phyloP scores from a whole-genome alignment of 2,329 filamentous ascomycete species.

The Ophiostoma himal-ulmi region DNA sequence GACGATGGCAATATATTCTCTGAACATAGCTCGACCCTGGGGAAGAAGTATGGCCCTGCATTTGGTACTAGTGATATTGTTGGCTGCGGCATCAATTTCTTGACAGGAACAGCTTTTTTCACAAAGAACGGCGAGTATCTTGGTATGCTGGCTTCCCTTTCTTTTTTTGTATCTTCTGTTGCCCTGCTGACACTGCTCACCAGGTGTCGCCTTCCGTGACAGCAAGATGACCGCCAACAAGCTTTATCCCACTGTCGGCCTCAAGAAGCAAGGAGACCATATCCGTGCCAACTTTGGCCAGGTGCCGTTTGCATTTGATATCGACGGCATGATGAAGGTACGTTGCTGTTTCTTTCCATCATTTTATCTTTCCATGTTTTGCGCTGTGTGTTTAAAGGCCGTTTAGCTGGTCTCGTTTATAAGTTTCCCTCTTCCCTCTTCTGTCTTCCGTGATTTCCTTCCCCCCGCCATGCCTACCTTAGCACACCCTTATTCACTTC shows the following conservation, averaged over 20 bases:
- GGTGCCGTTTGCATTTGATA: conserved; percentile 81
- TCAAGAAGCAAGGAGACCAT: conserved; percentile 59
- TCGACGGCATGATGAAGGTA: conserved; percentile 73
- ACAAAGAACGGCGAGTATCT: conserved; percentile 58
- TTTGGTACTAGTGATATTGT: conserved; percentile 55
- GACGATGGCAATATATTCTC: conserved; percentile 60
- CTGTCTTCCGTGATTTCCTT: background rate
- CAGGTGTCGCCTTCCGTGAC: conserved; percentile 57
- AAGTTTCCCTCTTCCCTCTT: background rate
- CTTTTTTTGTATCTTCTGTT: background rate
- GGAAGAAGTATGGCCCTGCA: conserved; percentile 51
- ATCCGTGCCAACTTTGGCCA: conserved; percentile 62
- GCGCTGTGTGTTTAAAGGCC: background rate
- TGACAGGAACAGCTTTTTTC: conserved; percentile 59
- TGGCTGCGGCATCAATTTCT: conserved; percentile 62
- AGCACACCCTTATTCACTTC: background rate
- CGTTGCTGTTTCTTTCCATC: conserved; percentile 31
- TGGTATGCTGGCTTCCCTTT: conserved; percentile 32
- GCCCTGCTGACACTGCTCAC: background rate
- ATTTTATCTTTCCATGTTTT: background rate
- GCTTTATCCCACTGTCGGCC: conserved; percentile 61
- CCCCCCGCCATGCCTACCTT: background rate
- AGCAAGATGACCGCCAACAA: conserved; percentile 48
- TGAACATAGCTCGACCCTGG: conserved; percentile 45
- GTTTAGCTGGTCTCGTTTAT: background rate